Evolutionary conservation across 345 rosid genomes (phyloP).

Genomic region (Anacardium occidentale): DNA sequence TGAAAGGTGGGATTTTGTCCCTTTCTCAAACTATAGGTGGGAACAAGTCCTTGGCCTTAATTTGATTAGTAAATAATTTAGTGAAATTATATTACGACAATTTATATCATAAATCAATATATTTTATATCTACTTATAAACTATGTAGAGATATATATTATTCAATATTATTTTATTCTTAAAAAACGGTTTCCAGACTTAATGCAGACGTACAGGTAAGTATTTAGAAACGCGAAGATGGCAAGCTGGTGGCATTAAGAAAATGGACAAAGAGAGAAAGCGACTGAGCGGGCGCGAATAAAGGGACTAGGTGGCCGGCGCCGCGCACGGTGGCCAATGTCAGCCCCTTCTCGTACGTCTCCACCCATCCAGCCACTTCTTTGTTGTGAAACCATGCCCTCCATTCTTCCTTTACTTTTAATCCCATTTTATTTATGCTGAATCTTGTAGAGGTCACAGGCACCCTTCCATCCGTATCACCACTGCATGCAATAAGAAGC

Average conservation of each 20-base stretch:
- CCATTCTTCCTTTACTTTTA: constrained; percentile 52
- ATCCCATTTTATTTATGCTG: constrained; percentile 52
- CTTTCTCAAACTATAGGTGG: no score
- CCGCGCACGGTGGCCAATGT: constrained; percentile 64
- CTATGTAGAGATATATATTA: no score
- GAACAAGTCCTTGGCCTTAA: no score
- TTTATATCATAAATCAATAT: no score
- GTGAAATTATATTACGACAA: no score
- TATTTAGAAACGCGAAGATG: constrained; percentile 26
- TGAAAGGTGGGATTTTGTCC: no score
- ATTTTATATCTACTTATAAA: no score
- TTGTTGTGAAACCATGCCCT: constrained; percentile 67
- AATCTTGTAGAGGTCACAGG: constrained; percentile 79
- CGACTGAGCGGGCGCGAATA: constrained; percentile 52
- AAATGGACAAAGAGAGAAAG: constrained; percentile 61
- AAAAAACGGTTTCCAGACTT: no score
- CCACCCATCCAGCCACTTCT: constrained; percentile 80
- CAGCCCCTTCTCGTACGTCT: constrained; percentile 53
- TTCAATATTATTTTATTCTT: no score
- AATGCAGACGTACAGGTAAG: no score
- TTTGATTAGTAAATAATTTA: no score
- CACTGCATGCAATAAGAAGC: constrained; percentile 34
- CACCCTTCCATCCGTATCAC: constrained; percentile 84
- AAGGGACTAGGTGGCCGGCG: constrained; percentile 74
- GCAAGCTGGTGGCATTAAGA: constrained; percentile 37